Evolutionary conservation across 306 rosid species (phyloP).

Genomic region (Astragalus glycyphyllos): DNA sequence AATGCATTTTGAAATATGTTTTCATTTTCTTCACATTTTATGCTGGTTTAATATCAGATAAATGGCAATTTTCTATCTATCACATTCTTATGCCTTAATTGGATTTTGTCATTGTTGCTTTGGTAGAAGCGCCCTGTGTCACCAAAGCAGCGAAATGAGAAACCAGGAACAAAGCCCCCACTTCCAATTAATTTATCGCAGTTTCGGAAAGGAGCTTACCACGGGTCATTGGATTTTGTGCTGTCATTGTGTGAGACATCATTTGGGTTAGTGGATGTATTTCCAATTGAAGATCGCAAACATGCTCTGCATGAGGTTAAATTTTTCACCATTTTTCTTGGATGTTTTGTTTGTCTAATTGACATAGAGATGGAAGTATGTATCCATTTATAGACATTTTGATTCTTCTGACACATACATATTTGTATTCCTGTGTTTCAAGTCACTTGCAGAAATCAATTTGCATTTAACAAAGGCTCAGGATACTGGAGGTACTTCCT

Average conservation of each 20-base stretch:
- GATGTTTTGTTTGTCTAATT: conserved; percentile 39
- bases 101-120: conserved; percentile 42
- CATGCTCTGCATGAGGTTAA: conserved; percentile 83
- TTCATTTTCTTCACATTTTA: conserved; percentile 35
- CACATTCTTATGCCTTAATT: conserved; percentile 22
- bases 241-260: conserved; percentile 88
- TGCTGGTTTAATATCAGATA: conserved; percentile 10
- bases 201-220: conserved; percentile 84
- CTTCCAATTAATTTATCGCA: conserved; percentile 73
- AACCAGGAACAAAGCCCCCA: conserved; percentile 79
- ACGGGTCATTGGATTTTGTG: conserved; percentile 87
- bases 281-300: conserved; percentile 95
- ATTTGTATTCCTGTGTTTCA: conserved; percentile 45
- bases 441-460: conserved; percentile 91
- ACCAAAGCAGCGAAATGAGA: conserved; percentile 68
- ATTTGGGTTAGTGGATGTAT: conserved; percentile 92
- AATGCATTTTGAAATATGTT: conserved; percentile 31
- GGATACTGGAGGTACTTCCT: conserved; percentile 76
- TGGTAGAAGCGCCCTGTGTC: conserved; percentile 75
- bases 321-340: conserved; percentile 40
- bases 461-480: conserved; percentile 71
- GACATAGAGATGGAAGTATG: conserved; percentile 29
- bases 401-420: conserved; percentile 40
- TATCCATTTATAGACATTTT: conserved; percentile 6
- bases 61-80: conserved; percentile 26